phyloP scores from a whole-genome alignment of 1,139 yeast species.

The Blastobotrys proliferans region DNA sequence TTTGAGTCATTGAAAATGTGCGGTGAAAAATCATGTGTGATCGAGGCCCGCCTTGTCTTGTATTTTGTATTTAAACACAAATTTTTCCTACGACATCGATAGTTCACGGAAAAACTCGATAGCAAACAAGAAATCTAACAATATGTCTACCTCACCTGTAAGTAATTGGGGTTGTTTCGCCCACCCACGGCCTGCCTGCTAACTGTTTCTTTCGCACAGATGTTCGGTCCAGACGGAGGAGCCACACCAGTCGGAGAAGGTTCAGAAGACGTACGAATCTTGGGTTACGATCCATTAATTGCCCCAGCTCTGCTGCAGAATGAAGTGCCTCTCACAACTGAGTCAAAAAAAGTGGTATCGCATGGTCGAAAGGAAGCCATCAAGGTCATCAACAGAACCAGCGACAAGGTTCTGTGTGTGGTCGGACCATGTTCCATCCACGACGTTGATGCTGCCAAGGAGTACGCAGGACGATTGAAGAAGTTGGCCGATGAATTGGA shows the following conservation, averaged over 20 bases:
- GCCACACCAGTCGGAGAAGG: slow-evolving; percentile 45
- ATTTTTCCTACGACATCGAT: no score
- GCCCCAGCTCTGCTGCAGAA: slow-evolving; percentile 83
- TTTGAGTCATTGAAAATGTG: no score
- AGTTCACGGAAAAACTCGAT: background rate
- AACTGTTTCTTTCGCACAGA: no score
- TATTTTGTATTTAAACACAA: background rate
- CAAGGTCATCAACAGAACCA: slow-evolving; percentile 64
- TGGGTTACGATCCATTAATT: slow-evolving; percentile 85
- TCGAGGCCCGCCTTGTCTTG: no score
- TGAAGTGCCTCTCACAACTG: slow-evolving; percentile 65
- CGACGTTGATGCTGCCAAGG: slow-evolving; percentile 84
- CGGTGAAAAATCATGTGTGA: no score
- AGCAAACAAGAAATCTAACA: background rate
- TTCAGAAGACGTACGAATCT: slow-evolving; percentile 82
- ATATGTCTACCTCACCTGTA: slow-evolving; percentile 5
- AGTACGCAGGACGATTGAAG: slow-evolving; percentile 71
- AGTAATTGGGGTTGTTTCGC: no score
- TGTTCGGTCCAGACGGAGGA: slow-evolving; percentile 41
- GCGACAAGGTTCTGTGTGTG: slow-evolving; percentile 75
- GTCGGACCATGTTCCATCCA: slow-evolving; percentile 98
- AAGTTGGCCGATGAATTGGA: slow-evolving; percentile 63
- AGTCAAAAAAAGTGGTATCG: slow-evolving; percentile 63
- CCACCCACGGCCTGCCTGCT: no score
- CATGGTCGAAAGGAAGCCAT: slow-evolving; percentile 74